phyloP scores from a whole-genome alignment of 1,284 basidiomycete species.

The Sparassis latifolia region DNA sequence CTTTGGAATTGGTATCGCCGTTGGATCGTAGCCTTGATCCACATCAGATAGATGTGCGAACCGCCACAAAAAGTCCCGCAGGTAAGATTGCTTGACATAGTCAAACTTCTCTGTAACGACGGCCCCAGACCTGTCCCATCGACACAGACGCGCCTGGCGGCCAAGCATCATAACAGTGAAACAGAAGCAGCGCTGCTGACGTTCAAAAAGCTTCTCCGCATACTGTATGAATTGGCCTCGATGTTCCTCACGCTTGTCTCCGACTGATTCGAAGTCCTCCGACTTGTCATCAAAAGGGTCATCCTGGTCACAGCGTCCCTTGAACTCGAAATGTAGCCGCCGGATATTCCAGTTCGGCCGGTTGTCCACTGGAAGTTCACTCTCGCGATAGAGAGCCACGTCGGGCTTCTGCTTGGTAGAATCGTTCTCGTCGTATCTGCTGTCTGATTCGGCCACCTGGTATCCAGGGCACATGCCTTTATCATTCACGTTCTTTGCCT shows the following conservation, averaged over 20 bases:
- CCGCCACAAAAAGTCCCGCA: not conserved
- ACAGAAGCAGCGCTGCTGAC: constrained; percentile 4
- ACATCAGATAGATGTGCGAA: too few relatives aligned
- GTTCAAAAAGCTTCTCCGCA: constrained; percentile 3
- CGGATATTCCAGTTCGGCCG: not conserved
- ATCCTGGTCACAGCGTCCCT: not conserved
- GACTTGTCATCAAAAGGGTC: constrained; percentile 5
- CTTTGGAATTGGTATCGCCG: constrained; percentile 1
- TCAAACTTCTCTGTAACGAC: constrained; percentile 7
- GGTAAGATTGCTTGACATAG: constrained; percentile 1
- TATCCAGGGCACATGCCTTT: not conserved
- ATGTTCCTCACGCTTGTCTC: not conserved
- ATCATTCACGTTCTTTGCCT: too few relatives aligned
- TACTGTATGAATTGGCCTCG: constrained; percentile 7
- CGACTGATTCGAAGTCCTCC: not conserved
- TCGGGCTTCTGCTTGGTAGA: not conserved
- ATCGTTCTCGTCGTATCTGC: not conserved
- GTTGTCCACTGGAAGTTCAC: not conserved
- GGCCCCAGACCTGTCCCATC: constrained; percentile 7
- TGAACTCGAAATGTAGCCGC: not conserved
- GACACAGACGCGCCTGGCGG: constrained; percentile 5
- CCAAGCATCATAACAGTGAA: constrained; percentile 3
- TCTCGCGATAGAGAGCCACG: not conserved
- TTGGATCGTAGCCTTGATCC: not conserved
- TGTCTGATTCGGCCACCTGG: not conserved